phyloP scores from a whole-genome alignment of 225 moss, liverwort and hornwort genomes.

The Straminergon stramineum region DNA sequence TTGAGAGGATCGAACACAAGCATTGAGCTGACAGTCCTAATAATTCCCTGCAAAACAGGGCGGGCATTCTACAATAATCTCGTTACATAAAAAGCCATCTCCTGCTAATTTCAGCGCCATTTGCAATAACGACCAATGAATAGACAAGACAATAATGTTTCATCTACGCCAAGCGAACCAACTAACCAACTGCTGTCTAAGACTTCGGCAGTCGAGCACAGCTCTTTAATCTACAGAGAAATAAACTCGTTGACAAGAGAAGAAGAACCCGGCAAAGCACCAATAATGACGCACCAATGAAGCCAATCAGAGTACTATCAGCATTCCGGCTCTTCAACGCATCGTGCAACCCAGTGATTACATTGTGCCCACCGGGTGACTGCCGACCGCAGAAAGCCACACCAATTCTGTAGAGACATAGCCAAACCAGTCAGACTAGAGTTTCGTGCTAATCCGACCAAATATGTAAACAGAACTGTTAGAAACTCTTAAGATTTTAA shows the following conservation, averaged over 20 bases:
- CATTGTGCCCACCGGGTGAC: conserved; percentile 95
- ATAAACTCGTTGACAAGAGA: not conserved
- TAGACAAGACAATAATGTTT: not conserved
- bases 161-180: not conserved
- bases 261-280: not conserved
- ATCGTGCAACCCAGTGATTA: conserved; percentile 80
- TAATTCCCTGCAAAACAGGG: not conserved
- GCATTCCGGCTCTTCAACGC: conserved; percentile 58
- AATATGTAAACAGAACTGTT: not conserved
- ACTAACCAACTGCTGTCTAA: too few species aligned
- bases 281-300: conserved; percentile 51
- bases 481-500: not conserved
- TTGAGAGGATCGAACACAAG: not conserved
- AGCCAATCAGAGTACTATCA: conserved; percentile 64
- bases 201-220: not conserved
- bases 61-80: not conserved
- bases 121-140: not conserved
- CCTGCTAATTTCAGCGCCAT: not conserved
- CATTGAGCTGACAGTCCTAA: not conserved
- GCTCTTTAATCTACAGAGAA: not conserved
- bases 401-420: conserved; percentile 50
- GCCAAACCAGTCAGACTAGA: not conserved
- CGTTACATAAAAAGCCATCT: not conserved
- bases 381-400: conserved; percentile 96
- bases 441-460: not conserved